phyloP scores from a whole-genome alignment of 805 yeast species.

The Torulaspora quercuum region DNA sequence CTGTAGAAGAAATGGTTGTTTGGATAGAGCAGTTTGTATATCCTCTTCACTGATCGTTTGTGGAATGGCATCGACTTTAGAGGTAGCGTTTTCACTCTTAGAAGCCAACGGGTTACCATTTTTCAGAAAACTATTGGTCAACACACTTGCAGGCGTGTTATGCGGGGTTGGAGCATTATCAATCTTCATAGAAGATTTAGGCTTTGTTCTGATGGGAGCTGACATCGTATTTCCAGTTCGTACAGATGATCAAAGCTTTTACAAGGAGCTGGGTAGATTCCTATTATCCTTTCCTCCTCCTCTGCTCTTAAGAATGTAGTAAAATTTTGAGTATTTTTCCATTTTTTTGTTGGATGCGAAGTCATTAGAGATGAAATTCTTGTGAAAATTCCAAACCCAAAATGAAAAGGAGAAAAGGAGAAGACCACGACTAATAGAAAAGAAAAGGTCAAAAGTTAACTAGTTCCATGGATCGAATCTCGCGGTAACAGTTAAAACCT shows the following conservation, averaged over 20 bases:
- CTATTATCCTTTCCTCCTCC: neutral
- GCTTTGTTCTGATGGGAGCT: conserved; percentile 74
- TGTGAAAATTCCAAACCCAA: too few species aligned
- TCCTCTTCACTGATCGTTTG: conserved; percentile 72
- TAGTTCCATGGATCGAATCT: too few species aligned
- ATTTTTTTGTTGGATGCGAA: conserved; percentile 2
- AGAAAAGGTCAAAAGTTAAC: conserved; percentile 1
- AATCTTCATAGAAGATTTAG: conserved; percentile 54
- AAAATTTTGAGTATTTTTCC: neutral
- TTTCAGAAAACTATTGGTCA: conserved; percentile 62
- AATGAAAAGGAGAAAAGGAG: too few species aligned
- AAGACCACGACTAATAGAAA: neutral
- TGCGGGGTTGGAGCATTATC: conserved; percentile 98
- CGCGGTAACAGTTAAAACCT: too few species aligned
- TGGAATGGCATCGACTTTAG: conserved; percentile 41
- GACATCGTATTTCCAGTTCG: conserved; percentile 51
- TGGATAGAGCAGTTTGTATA: conserved; percentile 50
- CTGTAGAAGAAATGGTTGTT: conserved; percentile 77
- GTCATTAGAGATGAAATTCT: too few species aligned
- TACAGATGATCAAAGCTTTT: neutral
- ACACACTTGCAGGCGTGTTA: conserved; percentile 90
- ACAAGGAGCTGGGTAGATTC: neutral
- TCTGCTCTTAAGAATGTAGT: too few species aligned
- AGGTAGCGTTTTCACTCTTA: conserved; percentile 21
- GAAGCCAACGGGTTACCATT: conserved; percentile 49